These are phyloP conservation scores for Hamamelis virginiana DNA, from an alignment of 164 flowering plant genomes.

Conservation along the genomic window DNA sequence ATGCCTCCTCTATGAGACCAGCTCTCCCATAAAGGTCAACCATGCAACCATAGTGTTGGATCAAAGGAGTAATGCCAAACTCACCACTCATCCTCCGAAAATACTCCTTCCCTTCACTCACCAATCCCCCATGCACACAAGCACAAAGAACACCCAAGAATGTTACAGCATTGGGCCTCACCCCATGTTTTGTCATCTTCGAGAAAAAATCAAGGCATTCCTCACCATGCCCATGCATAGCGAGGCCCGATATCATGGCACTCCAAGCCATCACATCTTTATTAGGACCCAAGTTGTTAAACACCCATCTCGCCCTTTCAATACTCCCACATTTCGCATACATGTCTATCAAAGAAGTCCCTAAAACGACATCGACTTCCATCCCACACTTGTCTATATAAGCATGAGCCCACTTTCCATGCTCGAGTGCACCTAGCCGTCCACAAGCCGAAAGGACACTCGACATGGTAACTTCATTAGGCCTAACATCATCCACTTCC, in stretches of 20 bases:
- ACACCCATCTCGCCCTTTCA: constrained; percentile 29
- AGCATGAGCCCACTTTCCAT: constrained; percentile 39
- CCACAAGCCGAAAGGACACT: constrained; percentile 35
- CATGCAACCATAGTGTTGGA: constrained; percentile 47
- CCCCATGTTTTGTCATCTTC: constrained; percentile 25
- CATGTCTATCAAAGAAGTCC: constrained; percentile 31
- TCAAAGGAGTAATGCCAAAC: constrained; percentile 27
- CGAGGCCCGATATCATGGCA: constrained; percentile 37
- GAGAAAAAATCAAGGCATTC: constrained; percentile 29
- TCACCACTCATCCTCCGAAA: constrained; percentile 35
- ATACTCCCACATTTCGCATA: constrained; percentile 27
- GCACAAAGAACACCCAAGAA: constrained; percentile 37
- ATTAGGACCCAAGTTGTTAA: constrained; percentile 23
- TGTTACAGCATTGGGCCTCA: constrained; percentile 34
- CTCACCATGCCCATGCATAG: constrained; percentile 32
- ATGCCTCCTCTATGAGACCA: constrained; percentile 36
- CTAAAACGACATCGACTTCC: constrained; percentile 27
- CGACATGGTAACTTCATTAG: constrained; percentile 35
- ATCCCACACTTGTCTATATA: constrained; percentile 29
- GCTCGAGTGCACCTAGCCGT: constrained; percentile 33
- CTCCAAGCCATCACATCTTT: constrained; percentile 47
- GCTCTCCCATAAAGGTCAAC: constrained; percentile 42
- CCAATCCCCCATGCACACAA: constrained; percentile 43
- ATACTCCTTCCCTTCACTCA: constrained; percentile 31
- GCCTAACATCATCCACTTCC: constrained; percentile 15